phyloP scores from a whole-genome alignment of 2,329 filamentous ascomycete genomes.

The Sclerotiophoma versabilis region DNA sequence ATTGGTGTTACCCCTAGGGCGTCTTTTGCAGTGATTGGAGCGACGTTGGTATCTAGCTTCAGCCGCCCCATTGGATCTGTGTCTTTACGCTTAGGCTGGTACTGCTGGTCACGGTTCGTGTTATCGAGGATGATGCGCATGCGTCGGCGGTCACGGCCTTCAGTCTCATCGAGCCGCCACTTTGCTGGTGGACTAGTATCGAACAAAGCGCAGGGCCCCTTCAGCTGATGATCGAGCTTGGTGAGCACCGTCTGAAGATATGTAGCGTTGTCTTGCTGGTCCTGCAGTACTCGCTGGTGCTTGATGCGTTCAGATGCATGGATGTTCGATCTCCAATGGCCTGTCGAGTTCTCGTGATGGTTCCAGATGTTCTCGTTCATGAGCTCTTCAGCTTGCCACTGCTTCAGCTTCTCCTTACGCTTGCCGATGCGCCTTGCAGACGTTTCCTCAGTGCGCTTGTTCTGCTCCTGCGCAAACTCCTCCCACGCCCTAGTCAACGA shows the following conservation, averaged over 20 bases:
- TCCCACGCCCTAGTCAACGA: constrained; percentile 86
- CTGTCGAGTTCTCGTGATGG: constrained; percentile 85
- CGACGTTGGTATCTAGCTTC: constrained; percentile 56
- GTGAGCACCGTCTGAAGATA: constrained; percentile 79
- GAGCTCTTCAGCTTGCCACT: constrained; percentile 76
- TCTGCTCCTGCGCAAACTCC: constrained; percentile 82
- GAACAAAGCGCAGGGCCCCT: constrained; percentile 81
- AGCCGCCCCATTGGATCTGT: constrained; percentile 60
- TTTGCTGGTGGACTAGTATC: constrained; percentile 69
- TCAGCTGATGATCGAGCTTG: constrained; percentile 79
- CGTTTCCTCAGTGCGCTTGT: constrained; percentile 78
- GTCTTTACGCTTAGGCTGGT: constrained; percentile 83
- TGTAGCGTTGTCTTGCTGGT: constrained; percentile 87
- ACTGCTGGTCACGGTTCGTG: constrained; percentile 70
- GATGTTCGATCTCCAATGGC: constrained; percentile 94
- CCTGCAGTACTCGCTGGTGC: constrained; percentile 85
- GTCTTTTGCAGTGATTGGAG: constrained; percentile 38
- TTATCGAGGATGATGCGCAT: constrained; percentile 84
- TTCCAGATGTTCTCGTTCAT: constrained; percentile 74
- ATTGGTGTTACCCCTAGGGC: constrained; percentile 41
- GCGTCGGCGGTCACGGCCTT: constrained; percentile 94
- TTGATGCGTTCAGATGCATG: constrained; percentile 91
- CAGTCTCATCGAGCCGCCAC: constrained; percentile 95
- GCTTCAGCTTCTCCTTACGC: constrained; percentile 80
- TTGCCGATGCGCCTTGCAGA: constrained; percentile 73